These are phyloP conservation scores for Aureobasidium sp. DNA, from an alignment of 2,329 filamentous ascomycete genomes.

Conservation along the genomic window DNA sequence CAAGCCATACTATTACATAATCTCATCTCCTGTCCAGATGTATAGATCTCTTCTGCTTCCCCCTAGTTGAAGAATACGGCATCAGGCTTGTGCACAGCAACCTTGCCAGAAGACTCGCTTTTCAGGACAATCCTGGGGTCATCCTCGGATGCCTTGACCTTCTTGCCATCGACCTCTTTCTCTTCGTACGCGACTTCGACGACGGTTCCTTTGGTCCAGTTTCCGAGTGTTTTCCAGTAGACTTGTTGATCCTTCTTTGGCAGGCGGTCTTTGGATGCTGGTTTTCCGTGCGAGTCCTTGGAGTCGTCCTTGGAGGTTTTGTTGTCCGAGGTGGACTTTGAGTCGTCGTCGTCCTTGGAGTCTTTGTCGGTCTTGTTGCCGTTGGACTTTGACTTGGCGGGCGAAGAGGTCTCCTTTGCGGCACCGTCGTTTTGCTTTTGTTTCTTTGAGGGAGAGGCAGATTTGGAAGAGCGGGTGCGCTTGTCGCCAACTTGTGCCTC, in stretches of 20 bases:
- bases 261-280: slow-evolving; percentile 29
- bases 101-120: slow-evolving; percentile 34
- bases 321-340: slow-evolving; percentile 14
- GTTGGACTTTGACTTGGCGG: slow-evolving; percentile 1
- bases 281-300: slow-evolving; percentile 24
- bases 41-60: slow-evolving; percentile 28
- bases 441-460: slow-evolving; percentile 28
- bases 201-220: slow-evolving; percentile 36
- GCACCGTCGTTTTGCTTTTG: slow-evolving; percentile 26
- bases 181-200: slow-evolving; percentile 36
- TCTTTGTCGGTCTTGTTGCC: slow-evolving; percentile 16
- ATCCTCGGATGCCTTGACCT: slow-evolving; percentile 35
- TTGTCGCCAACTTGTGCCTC: slow-evolving; percentile 21
- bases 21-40: neutral
- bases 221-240: slow-evolving; percentile 36
- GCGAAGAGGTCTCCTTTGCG: slow-evolving; percentile 18
- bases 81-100: slow-evolving; percentile 39
- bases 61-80: slow-evolving; percentile 30
- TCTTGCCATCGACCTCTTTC: slow-evolving; percentile 37
- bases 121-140: slow-evolving; percentile 39
- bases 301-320: neutral
- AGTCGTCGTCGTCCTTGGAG: neutral
- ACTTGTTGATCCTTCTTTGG: slow-evolving; percentile 37
- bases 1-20: neutral
- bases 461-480: slow-evolving; percentile 22